Base-by-base conservation (phyloP, 2,329 filamentous ascomycete species). In the Clarireedia monteithiana region DNA sequence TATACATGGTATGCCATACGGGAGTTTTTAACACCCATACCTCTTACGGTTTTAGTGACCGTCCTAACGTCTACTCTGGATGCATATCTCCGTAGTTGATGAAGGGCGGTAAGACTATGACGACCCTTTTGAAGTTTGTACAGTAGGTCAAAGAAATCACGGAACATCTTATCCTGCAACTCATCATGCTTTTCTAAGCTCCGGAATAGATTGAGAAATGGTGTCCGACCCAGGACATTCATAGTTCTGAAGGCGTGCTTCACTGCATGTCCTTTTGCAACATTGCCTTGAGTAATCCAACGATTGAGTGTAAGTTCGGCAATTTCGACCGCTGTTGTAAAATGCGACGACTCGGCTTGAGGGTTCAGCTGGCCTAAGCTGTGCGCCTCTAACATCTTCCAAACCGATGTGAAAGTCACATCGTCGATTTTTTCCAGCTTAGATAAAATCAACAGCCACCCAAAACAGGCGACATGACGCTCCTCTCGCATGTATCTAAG, bases 401-500 rank as follows among this genome's bases (percentile, higher is more conserved):
- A 62, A 26, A 42, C 40, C 10, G 40, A 26, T 6, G 59, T 24
- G 23, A 64, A 60, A 2, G 60, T 48, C 2, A 45, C 9, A 27
- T 53, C 15, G n/a, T 40, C 38, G 9, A 57, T 39, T 12, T 58
- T 56, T n/a, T 54, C 46, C 12, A 60, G 17, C 40, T 59, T 53
- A n/a, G 60, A 56, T 5, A 65, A 23, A 6, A 60, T 30, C 15
- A 44, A 62, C 27, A 66, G 47, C 63, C 64, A 66, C 17, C 45
- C 48, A n/a, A 55, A 50, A n/a, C 49, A 51, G 26, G 61, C 26
- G 14, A 47, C 15, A 24, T 27, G 20, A 47, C 23, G 44, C 20
- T 15, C 39, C 17, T 27, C 15, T 12, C 44, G 44, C 20, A 27
- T 47, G 12, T 10, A 4, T 10, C 14, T 27, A 47, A 26, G 12